Percentiles rank a stretch among this genome's conserved stretches.
Conservation (phyloP, 106 monocot genomes). For the Phalaenopsis aphrodite region DNA sequence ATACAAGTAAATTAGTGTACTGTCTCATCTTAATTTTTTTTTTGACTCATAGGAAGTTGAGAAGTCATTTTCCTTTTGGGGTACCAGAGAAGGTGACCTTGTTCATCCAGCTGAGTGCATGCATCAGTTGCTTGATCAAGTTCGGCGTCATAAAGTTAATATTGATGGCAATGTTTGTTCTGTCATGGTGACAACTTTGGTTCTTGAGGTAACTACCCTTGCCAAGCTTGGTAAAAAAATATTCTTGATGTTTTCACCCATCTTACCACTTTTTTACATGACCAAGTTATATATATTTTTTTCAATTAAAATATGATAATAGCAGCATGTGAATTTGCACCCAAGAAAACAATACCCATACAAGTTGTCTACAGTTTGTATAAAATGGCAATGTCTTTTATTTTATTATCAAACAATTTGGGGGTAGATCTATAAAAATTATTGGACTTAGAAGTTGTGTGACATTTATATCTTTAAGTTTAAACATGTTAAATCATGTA, state of each 20-base stretch:
- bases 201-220: conserved; percentile 72
- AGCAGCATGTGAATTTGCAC: no score
- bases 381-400: background rate
- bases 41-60: conserved; percentile 49
- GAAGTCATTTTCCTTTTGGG: conserved; percentile 71
- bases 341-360: background rate
- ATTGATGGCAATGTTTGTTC: conserved; percentile 88
- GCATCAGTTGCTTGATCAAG: conserved; percentile 73
- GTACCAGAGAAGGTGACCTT: conserved; percentile 69
- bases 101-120: conserved; percentile 85
- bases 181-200: conserved; percentile 75
- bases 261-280: background rate
- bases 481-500: background rate
- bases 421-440: background rate
- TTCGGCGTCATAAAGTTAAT: conserved; percentile 71
- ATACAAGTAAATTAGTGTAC: background rate
- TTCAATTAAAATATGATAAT: background rate
- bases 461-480: background rate
- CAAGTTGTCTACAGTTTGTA: background rate
- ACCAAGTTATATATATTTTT: background rate
- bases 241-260: background rate
- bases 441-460: no score
- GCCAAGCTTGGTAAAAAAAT: background rate
- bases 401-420: background rate
- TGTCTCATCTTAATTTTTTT: background rate